These are phyloP conservation scores for Mrakia gelida DNA, from an alignment of 768 basidiomycete genomes.

Conservation along the genomic window DNA sequence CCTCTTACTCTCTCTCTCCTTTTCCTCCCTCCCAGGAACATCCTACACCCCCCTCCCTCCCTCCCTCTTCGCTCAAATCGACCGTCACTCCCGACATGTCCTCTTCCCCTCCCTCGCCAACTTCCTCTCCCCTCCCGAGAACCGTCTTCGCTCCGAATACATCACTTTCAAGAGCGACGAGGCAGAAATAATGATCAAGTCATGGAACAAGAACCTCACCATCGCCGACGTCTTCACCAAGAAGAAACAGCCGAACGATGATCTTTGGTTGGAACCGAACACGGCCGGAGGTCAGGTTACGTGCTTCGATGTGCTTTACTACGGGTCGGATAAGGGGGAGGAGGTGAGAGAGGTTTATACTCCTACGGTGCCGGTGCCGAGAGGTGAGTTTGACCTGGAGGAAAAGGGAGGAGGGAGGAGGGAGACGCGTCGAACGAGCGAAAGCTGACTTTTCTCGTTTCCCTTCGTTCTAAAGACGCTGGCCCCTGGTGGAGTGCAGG, in stretches of 20 bases:
- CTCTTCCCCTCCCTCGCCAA: background rate
- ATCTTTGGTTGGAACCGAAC: background rate
- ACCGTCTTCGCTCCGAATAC: background rate
- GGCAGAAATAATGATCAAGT: background rate
- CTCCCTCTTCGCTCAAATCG: background rate
- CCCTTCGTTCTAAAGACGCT: background rate
- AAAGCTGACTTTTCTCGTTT: too few species aligned
- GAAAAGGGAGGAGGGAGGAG: too few species aligned
- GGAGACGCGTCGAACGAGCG: too few species aligned
- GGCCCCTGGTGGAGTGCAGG: background rate
- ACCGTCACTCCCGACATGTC: background rate
- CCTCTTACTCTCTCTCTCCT: too few species aligned
- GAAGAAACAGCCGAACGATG: too few species aligned
- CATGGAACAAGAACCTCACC: background rate
- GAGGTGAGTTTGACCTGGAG: too few species aligned
- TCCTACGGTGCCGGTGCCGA: too few species aligned
- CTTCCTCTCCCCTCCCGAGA: background rate
- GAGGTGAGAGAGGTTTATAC: background rate
- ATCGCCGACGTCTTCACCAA: too few species aligned
- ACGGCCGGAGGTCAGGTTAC: background rate
- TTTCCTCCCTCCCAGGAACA: background rate
- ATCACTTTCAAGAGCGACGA: background rate
- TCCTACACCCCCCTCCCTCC: slow-evolving; percentile 4
- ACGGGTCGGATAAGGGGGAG: background rate
- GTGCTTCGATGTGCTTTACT: slow-evolving; percentile 2